These are phyloP conservation scores for Mycena alexandri DNA, from an alignment of 768 basidiomycete species.

Conservation along the genomic window DNA sequence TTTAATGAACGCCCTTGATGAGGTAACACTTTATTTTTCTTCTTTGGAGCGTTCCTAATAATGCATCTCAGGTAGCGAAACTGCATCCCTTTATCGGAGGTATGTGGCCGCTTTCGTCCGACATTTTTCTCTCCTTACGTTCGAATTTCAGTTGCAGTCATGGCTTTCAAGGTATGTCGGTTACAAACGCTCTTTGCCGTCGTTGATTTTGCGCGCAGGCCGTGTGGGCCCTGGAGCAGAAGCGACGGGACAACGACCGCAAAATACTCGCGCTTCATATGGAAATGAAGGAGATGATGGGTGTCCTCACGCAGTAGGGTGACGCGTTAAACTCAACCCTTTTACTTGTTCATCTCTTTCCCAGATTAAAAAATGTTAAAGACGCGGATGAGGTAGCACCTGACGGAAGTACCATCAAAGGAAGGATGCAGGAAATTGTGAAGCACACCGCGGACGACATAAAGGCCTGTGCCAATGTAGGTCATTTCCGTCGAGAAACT, in stretches of 20 bases:
- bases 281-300: constrained; percentile 57
- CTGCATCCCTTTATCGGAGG: constrained; percentile 26
- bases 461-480: constrained; percentile 47
- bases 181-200: constrained; percentile 38
- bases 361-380: constrained; percentile 48
- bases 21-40: constrained; percentile 3
- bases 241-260: constrained; percentile 55
- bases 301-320: constrained; percentile 47
- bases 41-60: no score
- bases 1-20: constrained; percentile 43
- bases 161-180: constrained; percentile 40
- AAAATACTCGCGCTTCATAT: constrained; percentile 46
- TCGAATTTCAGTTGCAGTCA: constrained; percentile 22
- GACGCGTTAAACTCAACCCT: neutral
- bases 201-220: constrained; percentile 33
- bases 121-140: neutral
- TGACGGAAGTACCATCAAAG: constrained; percentile 49
- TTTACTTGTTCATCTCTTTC: neutral
- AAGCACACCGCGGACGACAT: constrained; percentile 46
- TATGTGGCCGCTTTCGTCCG: neutral
- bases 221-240: constrained; percentile 53
- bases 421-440: constrained; percentile 48
- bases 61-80: no score
- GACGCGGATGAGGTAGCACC: constrained; percentile 46
- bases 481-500: neutral